Evolutionary conservation across 2,329 filamentous ascomycete genomes (phyloP).

Genomic region (Curvularia lunata): DNA sequence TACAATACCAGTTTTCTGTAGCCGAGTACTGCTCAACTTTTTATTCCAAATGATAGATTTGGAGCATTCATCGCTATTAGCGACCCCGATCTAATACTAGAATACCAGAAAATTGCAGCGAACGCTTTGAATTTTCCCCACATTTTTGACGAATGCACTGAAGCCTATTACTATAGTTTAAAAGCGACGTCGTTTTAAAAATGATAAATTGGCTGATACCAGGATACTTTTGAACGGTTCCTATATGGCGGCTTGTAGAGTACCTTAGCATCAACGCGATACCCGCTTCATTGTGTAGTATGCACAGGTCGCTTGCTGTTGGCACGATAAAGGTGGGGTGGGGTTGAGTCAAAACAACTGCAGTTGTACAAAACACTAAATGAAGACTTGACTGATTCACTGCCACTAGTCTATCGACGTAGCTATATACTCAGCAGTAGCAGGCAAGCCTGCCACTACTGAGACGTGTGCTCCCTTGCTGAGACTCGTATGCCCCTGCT

Average conservation of each 20-base stretch:
- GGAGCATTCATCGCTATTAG: neutral
- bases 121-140: neutral
- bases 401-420: too few relatives aligned
- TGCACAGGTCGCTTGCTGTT: neutral
- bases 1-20: neutral
- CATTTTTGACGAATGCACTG: neutral
- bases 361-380: too few relatives aligned
- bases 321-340: too few relatives aligned
- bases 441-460: too few relatives aligned
- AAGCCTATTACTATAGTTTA: too few relatives aligned
- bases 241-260: neutral
- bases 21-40: neutral
- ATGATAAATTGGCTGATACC: neutral
- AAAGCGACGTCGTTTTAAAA: too few relatives aligned
- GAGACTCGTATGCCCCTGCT: too few relatives aligned
- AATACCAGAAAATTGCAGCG: neutral
- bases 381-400: too few relatives aligned
- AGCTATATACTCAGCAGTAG: too few relatives aligned
- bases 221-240: neutral
- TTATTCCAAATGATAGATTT: neutral
- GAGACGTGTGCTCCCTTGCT: too few relatives aligned
- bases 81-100: neutral
- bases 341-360: too few relatives aligned
- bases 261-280: neutral
- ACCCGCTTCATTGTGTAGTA: neutral